Evolutionary conservation across 371 early-diverging fungal species (phyloP), one percentile per base, ranked within the genome.

Genomic region (Haplosporangium sp.): DNA sequence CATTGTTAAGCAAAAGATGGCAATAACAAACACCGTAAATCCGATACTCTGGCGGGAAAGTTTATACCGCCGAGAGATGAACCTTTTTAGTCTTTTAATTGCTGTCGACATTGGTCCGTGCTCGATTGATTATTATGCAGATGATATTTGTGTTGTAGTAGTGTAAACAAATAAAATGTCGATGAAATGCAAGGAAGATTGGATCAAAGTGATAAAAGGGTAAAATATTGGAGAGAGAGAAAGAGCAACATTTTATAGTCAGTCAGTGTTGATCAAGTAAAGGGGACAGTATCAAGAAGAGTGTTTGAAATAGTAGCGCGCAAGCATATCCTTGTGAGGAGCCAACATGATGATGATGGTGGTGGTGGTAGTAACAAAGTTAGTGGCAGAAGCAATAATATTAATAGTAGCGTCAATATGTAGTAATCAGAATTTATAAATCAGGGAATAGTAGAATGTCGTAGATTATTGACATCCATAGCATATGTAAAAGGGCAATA

Each of bases 1-100:
- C 37, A 81, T n/a, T 6, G 75, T 75, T 50, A 81, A 34, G 6
- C 20, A 40, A 66, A 81, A 81, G 34, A 81, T 62, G 50, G 59
- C 56, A 45, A 69, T 57, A 45, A 64, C 50, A 3, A 62, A 39
- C 3, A 66, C 2, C 0, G 82, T 81, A 19, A 47, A 58, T 9
- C 71, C 61, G 15, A 81, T 38, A 10, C 69, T 75, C 35, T 81
- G 65, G 1, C 63, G 58, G 0, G 82, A 69, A 48, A 81, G 40
- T 27, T 74, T 81, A 72, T 81, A 81, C 17, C 72, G 67, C 52
- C 63, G 74, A n/a, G 67, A 35, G 44, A 74, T 70, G 50, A 56
- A 58, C 0, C n/a, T n/a, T 35, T 70, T 73, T 5, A 67, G 47
- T 9, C 62, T 42, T 38, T 67, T 63, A 37, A 37, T 40, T 61